A percentile compares a stretch with the other conserved stretches of the same genome.
Evolutionary conservation across 257 asterid genomes (phyloP).

Genomic region (Nicotiana benthamiana): DNA sequence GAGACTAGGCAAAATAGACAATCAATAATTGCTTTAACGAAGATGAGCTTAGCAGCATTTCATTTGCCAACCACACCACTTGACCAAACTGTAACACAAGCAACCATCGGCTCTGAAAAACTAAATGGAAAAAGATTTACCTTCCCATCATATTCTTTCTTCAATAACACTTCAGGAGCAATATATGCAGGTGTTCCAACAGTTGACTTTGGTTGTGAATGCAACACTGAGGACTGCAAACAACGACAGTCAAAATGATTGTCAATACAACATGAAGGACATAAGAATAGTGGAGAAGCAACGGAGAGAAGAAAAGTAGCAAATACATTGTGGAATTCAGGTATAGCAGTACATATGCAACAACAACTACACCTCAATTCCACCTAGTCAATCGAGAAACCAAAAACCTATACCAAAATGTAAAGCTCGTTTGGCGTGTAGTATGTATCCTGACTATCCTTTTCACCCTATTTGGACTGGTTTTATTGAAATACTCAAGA

Average conservation of each 20-base stretch:
- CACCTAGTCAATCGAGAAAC: neutral
- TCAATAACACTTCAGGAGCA: conserved; percentile 92
- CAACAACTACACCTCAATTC: neutral
- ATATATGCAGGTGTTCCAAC: conserved; percentile 99
- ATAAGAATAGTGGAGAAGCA: neutral
- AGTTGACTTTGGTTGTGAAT: conserved; percentile 99
- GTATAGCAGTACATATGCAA: neutral
- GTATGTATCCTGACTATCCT: neutral
- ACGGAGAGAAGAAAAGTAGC: neutral
- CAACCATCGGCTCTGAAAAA: neutral
- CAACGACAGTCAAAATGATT: neutral
- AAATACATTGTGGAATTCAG: neutral
- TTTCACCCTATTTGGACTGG: neutral
- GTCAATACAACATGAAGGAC: neutral
- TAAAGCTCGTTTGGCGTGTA: neutral
- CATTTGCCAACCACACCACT: neutral
- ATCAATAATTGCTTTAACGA: neutral
- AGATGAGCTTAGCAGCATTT: neutral
- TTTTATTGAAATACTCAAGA: neutral
- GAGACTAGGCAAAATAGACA: neutral
- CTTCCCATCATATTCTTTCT: conserved; percentile 98
- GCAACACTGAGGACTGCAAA: conserved; percentile 90
- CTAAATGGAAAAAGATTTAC: conserved; percentile 23
- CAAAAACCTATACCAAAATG: neutral
- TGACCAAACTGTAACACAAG: neutral